Evolutionary conservation across 306 rosid genomes (phyloP).

Genomic region (Trifolium subterraneum): DNA sequence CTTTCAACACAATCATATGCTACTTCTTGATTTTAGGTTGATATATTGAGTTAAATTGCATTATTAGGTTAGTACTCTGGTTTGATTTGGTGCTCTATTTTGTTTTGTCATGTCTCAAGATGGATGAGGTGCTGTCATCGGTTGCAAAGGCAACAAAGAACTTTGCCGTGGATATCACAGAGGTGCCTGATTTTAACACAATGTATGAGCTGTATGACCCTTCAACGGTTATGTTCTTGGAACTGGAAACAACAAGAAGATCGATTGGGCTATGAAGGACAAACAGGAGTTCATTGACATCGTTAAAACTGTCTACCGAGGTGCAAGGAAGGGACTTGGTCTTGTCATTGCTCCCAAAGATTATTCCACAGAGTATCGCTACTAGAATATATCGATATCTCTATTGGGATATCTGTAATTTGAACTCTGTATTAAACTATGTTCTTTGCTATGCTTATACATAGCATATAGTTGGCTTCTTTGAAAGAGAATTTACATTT

Average conservation of each 20-base stretch:
- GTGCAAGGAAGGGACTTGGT: constrained; percentile 93
- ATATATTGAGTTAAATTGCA: neutral
- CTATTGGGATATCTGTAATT: neutral
- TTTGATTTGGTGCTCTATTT: constrained; percentile 12
- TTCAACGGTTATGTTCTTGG: constrained; percentile 92
- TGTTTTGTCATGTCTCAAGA: constrained; percentile 29
- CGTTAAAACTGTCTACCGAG: constrained; percentile 79
- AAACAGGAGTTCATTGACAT: constrained; percentile 95
- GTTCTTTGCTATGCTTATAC: neutral
- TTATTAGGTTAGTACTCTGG: neutral
- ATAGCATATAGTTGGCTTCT: neutral
- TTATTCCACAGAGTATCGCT: constrained; percentile 85
- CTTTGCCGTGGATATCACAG: constrained; percentile 92
- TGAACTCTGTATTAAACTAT: neutral
- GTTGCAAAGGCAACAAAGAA: too few relatives aligned
- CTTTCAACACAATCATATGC: neutral
- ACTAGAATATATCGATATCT: neutral
- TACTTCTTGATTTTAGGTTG: neutral
- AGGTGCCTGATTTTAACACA: constrained; percentile 91
- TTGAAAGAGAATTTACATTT: neutral
- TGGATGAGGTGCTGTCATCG: constrained; percentile 63
- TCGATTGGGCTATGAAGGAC: constrained; percentile 96
- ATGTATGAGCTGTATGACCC: constrained; percentile 94
- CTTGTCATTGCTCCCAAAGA: constrained; percentile 94
- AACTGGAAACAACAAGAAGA: constrained; percentile 96